Percentiles rank a stretch among this genome's conserved stretches.
Conservation (phyloP, 441 rosid species). For the Lepidium campestre region DNA sequence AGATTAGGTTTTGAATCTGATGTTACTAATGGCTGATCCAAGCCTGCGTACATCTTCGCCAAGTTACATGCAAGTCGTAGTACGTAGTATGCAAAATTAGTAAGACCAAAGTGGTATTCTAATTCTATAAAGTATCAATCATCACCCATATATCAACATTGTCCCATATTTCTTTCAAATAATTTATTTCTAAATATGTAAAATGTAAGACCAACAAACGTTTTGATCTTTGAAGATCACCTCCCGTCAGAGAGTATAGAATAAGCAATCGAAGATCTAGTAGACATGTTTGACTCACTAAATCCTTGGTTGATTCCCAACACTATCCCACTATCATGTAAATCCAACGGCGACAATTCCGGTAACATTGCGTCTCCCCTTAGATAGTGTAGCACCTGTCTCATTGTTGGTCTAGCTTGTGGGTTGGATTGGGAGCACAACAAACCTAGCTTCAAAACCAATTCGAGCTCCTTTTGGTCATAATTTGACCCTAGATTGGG, state of each 20-base stretch:
- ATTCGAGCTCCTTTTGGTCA: conserved; percentile 29
- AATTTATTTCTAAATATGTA: background rate
- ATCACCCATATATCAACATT: no score
- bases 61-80: no score
- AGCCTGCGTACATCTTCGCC: no score
- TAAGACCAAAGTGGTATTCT: no score
- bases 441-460: conserved; percentile 57
- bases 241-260: conserved; percentile 8
- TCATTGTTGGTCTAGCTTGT: conserved; percentile 47
- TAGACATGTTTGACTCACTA: conserved; percentile 12
- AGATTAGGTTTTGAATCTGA: no score
- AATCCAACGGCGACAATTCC: background rate
- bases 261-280: background rate
- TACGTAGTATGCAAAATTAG: no score
- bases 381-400: conserved; percentile 53
- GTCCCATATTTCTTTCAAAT: background rate
- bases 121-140: no score
- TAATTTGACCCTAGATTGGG: conserved; percentile 32
- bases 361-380: conserved; percentile 46
- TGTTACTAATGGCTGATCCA: no score
- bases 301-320: conserved; percentile 6
- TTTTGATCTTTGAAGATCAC: background rate
- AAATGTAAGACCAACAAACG: background rate
- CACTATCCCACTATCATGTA: background rate
- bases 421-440: conserved; percentile 46